phyloP scores from a whole-genome alignment of 2,329 filamentous ascomycete species.

The Colletotrichum aenigma region DNA sequence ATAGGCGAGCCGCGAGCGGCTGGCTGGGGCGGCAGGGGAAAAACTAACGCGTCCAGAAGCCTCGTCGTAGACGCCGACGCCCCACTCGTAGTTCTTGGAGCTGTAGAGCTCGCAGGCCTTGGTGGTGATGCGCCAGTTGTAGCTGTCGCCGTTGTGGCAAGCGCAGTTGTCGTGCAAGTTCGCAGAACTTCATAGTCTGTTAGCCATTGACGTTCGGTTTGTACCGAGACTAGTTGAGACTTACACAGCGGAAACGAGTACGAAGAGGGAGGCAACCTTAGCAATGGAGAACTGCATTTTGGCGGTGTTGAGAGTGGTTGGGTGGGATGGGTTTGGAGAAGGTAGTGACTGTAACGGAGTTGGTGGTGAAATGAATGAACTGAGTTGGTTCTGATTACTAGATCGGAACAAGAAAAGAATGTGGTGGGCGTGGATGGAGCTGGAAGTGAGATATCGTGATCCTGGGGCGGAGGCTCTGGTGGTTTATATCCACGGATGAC shows the following conservation, averaged over 20 bases:
- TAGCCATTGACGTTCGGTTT: background rate
- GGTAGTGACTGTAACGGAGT: constrained; percentile 2
- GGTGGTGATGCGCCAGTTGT: constrained; percentile 26
- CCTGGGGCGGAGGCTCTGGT: background rate
- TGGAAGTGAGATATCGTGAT: background rate
- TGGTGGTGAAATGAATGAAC: constrained; percentile 11
- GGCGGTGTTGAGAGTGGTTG: background rate
- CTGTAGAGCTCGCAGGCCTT: constrained; percentile 23
- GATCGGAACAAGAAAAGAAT: constrained; percentile 20
- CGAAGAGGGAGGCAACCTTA: constrained; percentile 13
- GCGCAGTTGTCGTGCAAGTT: constrained; percentile 24
- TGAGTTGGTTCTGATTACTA: constrained; percentile 15
- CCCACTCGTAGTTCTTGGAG: constrained; percentile 10
- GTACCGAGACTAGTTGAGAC: background rate
- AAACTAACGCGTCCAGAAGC: constrained; percentile 16
- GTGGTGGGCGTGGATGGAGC: constrained; percentile 12
- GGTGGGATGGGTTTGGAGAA: background rate
- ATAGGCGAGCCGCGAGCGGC: background rate
- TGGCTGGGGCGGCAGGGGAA: background rate
- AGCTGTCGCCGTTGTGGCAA: constrained; percentile 26
- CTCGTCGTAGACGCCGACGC: constrained; percentile 17
- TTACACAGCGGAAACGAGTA: background rate
- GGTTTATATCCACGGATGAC: constrained; percentile 17
- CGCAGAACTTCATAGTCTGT: constrained; percentile 21
- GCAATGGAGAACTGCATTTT: constrained; percentile 18